Conservation (phyloP, 768 basidiomycete genomes). For the Pleurotus tuoliensis region DNA sequence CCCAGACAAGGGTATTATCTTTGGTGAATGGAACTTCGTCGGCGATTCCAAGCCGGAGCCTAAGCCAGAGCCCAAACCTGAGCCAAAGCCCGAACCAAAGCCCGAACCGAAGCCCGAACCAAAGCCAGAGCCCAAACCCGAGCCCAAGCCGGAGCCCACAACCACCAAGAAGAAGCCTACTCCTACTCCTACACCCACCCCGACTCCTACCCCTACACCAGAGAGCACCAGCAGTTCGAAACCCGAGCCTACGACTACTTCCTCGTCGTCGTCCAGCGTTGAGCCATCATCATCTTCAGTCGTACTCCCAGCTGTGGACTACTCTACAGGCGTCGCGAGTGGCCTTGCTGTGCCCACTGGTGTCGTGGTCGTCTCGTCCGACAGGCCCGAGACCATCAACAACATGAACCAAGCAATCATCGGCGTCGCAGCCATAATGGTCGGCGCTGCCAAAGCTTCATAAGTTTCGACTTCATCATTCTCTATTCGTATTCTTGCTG, state of each 20-base stretch:
- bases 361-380: conserved; percentile 13
- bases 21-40: conserved; percentile 56
- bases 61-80: not conserved
- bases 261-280: conserved; percentile 18
- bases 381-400: conserved; percentile 28
- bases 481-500: too few relatives aligned
- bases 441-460: conserved; percentile 21
- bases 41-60: conserved; percentile 16
- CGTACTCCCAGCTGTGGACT: conserved; percentile 17
- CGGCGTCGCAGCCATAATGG: conserved; percentile 29
- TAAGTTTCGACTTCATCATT: not conserved
- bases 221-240: conserved; percentile 12
- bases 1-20: conserved; percentile 47
- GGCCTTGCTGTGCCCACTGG: conserved; percentile 30
- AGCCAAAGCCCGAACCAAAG: too few relatives aligned
- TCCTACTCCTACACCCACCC: conserved; percentile 13
- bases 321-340: conserved; percentile 23
- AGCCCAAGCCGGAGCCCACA: conserved; percentile 11
- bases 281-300: conserved; percentile 12
- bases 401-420: conserved; percentile 32
- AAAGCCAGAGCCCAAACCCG: conserved; percentile 9
- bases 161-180: conserved; percentile 16
- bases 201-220: conserved; percentile 14
- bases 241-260: conserved; percentile 10
- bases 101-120: conserved; percentile 18